Conservation (phyloP, 163 green algal species). For the Chlamydomonas reinhardtii region DNA sequence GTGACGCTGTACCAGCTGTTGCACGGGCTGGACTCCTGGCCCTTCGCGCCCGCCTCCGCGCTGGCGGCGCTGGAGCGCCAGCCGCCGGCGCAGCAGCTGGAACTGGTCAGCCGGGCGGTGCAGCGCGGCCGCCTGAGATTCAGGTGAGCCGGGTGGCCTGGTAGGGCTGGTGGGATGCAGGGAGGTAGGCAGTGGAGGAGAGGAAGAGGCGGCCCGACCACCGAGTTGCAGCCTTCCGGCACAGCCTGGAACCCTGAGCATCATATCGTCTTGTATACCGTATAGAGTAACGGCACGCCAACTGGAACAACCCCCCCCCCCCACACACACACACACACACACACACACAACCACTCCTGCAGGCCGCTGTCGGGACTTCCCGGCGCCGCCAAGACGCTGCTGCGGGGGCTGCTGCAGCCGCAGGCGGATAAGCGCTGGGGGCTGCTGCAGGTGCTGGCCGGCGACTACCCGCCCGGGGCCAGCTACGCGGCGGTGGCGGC, state of each 20-base stretch:
- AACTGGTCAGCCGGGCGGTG: background rate
- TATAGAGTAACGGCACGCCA: too few species aligned
- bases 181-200: too few species aligned
- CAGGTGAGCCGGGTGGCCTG: background rate
- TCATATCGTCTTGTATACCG: too few species aligned
- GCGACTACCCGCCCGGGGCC: constrained; percentile 19
- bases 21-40: constrained; percentile 22
- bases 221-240: too few species aligned
- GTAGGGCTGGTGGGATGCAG: too few species aligned
- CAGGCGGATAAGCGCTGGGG: constrained; percentile 4
- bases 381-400: constrained; percentile 4
- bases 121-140: background rate
- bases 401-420: constrained; percentile 17
- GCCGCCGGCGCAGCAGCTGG: constrained; percentile 5
- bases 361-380: constrained; percentile 4
- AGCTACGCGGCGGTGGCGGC: constrained; percentile 7
- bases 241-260: too few species aligned
- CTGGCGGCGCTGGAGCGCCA: background rate
- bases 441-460: constrained; percentile 21
- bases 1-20: constrained; percentile 36
- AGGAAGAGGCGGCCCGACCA: too few species aligned
- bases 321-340: too few species aligned
- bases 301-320: too few species aligned
- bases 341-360: background rate
- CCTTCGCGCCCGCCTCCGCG: constrained; percentile 1